These are phyloP conservation scores for Phytophthora sojae DNA, from an alignment of 352 stramenopile genomes.

Conservation along the genomic window DNA sequence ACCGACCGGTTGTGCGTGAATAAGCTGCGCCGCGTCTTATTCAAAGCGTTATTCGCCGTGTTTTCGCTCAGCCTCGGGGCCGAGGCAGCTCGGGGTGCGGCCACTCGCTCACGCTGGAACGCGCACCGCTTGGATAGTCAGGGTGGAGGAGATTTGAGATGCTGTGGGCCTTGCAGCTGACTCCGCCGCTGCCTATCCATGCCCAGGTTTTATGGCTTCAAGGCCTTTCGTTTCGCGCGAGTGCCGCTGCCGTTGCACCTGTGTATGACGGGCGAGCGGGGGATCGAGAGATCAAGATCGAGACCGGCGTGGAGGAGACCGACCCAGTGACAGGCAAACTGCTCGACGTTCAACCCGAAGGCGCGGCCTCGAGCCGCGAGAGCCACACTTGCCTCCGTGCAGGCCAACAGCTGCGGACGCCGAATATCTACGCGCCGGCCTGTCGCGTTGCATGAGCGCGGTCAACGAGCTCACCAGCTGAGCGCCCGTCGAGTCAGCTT, in stretches of 20 bases:
- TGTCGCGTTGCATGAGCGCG: constrained; percentile 30
- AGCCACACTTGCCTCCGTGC: constrained; percentile 30
- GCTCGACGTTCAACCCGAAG: constrained; percentile 24
- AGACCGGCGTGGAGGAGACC: neutral
- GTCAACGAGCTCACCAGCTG: constrained; percentile 33
- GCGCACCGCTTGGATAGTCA: constrained; percentile 28
- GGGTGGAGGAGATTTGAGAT: constrained; percentile 42
- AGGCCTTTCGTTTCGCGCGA: constrained; percentile 21
- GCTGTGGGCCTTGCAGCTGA: constrained; percentile 42
- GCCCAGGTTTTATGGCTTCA: constrained; percentile 38
- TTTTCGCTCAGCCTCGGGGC: neutral
- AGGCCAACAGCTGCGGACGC: constrained; percentile 32
- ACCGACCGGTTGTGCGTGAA: neutral
- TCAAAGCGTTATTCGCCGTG: constrained; percentile 10
- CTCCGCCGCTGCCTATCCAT: constrained; percentile 38
- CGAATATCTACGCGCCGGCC: constrained; percentile 21
- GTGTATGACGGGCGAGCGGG: constrained; percentile 2
- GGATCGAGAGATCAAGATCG: neutral
- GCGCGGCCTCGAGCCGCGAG: constrained; percentile 11
- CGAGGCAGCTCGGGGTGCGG: neutral
- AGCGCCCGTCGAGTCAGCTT: constrained; percentile 29
- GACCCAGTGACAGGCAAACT: constrained; percentile 30
- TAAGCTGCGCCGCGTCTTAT: constrained; percentile 3
- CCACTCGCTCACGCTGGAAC: neutral
- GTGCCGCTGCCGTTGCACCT: neutral